Base-by-base conservation (phyloP, 768 basidiomycete genomes). In the Coprinellus micaceus region DNA sequence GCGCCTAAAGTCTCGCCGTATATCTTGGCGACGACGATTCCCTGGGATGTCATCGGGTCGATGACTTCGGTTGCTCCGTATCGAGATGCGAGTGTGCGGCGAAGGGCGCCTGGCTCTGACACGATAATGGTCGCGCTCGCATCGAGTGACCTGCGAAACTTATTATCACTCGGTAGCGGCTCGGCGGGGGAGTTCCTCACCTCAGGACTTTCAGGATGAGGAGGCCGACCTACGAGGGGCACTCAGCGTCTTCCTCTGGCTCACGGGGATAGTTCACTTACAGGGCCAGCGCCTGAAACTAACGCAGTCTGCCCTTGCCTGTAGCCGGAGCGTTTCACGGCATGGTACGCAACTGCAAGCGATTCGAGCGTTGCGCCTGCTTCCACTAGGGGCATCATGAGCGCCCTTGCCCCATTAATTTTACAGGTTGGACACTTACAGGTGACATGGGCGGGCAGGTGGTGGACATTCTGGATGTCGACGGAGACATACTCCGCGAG, bases 351-450 rank as follows among this genome's bases (percentile, higher is more conserved):
- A 2, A 80, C 77, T 1, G 77, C 69, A 5, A 81, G 68, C 0
- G 80, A 79, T 61, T 81, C 80, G 12, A 77, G 67, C 59, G 74
- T 72, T 2, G 79, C 79, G 1, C 76, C 80, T 10, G 77, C 60
- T 19, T 81, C 79, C 43, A 81, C 80, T 80, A 40, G 1, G 26
- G 10, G 17, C 44, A 22, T 45, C 30, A 15, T 26, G 53, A 52
- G 13, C 44, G n/a, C 53, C 49, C 26, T n/a, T 19, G 7, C 12
- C 29, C 21, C 9, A 48, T 13, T 3, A 13, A 33, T 21, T 25
- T 46, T 9, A 17, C 3, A 33, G 15, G n/a, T 13, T 33, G 33
- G 33, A 13, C 2, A 63, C 74, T 60, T 58, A 77, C 79, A 65
- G 1, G 75, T 60, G 37, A 77, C 64, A 26, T 65, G 61, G 13